phyloP scores from a whole-genome alignment of 805 yeast species.

The Pichia eremophila region DNA sequence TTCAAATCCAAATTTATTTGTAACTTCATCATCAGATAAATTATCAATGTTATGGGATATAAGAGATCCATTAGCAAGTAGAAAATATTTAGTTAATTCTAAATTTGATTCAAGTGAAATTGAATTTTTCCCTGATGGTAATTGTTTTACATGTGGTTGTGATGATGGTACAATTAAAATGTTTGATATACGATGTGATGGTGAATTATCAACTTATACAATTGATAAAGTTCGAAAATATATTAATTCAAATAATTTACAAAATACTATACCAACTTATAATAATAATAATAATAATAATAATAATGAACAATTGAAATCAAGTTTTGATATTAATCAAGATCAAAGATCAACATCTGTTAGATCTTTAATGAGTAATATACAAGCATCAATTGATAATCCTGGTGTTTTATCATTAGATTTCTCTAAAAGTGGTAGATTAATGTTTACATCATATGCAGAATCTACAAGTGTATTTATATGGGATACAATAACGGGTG shows the following conservation, averaged over 20 bases:
- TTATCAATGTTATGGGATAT: slow-evolving; percentile 58
- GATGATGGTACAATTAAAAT: slow-evolving; percentile 69
- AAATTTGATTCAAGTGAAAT: slow-evolving; percentile 54
- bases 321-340: background rate
- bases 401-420: slow-evolving; percentile 70
- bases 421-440: slow-evolving; percentile 64
- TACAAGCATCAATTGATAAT: slow-evolving; percentile 35
- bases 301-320: background rate
- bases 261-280: background rate
- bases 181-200: slow-evolving; percentile 70
- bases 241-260: slow-evolving; percentile 3
- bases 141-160: slow-evolving; percentile 63
- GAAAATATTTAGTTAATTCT: slow-evolving; percentile 41
- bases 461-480: slow-evolving; percentile 58
- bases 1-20: slow-evolving; percentile 30
- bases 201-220: slow-evolving; percentile 47
- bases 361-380: slow-evolving; percentile 17
- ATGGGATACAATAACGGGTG: slow-evolving; percentile 68
- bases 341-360: slow-evolving; percentile 15
- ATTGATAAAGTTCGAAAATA: slow-evolving; percentile 13
- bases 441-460: slow-evolving; percentile 66
- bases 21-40: slow-evolving; percentile 64
- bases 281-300: background rate
- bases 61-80: slow-evolving; percentile 31
- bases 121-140: slow-evolving; percentile 59